Conservation (phyloP, 805 yeast genomes). For the Yamadazyma olivae region DNA sequence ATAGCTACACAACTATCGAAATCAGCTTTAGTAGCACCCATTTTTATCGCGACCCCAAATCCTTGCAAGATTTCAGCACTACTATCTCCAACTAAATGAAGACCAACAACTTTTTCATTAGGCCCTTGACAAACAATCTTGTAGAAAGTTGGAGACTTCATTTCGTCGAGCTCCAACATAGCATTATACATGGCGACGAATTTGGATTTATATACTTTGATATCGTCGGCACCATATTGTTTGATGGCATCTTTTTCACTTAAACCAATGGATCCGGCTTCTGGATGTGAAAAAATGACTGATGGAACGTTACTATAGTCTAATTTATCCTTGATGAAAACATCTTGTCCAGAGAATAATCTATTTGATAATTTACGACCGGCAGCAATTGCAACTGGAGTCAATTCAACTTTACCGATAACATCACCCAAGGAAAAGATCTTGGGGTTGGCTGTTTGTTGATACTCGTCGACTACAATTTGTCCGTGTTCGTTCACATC, state of each 20-base stretch:
- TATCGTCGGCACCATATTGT: slow-evolving; percentile 73
- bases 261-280: slow-evolving; percentile 91
- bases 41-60: slow-evolving; percentile 95
- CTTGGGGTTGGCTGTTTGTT: slow-evolving; percentile 68
- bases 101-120: slow-evolving; percentile 91
- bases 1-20: slow-evolving; percentile 96
- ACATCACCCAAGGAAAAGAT: slow-evolving; percentile 92
- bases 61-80: slow-evolving; percentile 96
- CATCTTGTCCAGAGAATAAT: slow-evolving; percentile 73
- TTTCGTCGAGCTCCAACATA: slow-evolving; percentile 57
- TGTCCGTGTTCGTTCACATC: slow-evolving; percentile 57
- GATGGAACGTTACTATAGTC: slow-evolving; percentile 88
- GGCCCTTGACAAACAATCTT: slow-evolving; percentile 75
- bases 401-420: slow-evolving; percentile 86
- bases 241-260: slow-evolving; percentile 74
- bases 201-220: slow-evolving; percentile 78
- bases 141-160: slow-evolving; percentile 85
- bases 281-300: slow-evolving; percentile 98
- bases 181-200: slow-evolving; percentile 94
- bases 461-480: slow-evolving; percentile 82
- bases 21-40: slow-evolving; percentile 98
- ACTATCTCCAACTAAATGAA: slow-evolving; percentile 89
- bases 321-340: slow-evolving; percentile 70
- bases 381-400: slow-evolving; percentile 98
- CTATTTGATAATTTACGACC: slow-evolving; percentile 94